phyloP scores from a whole-genome alignment of 345 rosid species.

The Salix udensis region DNA sequence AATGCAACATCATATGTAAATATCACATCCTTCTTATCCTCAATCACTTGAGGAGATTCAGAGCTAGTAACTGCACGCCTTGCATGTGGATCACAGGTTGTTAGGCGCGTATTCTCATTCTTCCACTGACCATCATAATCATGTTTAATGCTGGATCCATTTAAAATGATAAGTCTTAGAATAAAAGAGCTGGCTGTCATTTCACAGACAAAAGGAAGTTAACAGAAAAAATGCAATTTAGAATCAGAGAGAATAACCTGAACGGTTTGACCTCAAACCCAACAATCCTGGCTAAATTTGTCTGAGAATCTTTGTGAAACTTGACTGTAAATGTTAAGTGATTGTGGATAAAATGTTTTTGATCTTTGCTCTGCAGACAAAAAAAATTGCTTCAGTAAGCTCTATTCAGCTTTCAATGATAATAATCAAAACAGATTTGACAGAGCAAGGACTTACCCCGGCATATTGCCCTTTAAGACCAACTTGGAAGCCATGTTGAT shows the following conservation, averaged over 20 bases:
- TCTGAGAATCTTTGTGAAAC: conserved; percentile 59
- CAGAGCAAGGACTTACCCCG: conserved; percentile 41
- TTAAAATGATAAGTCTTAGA: conserved; percentile 15
- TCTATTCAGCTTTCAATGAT: neutral
- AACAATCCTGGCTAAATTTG: conserved; percentile 69
- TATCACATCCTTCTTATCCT: conserved; percentile 61
- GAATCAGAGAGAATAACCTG: conserved; percentile 44
- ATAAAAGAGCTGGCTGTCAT: neutral
- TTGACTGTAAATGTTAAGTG: conserved; percentile 72
- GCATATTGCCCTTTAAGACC: conserved; percentile 65
- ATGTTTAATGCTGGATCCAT: conserved; percentile 61
- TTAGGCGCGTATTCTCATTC: conserved; percentile 56
- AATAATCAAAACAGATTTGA: conserved; percentile 1
- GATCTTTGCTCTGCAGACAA: conserved; percentile 61
- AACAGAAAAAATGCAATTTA: neutral
- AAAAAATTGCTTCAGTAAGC: conserved; percentile 2
- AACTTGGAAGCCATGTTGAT: conserved; percentile 62
- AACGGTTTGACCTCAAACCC: conserved; percentile 92
- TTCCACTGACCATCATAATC: conserved; percentile 72
- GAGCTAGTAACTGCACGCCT: conserved; percentile 68
- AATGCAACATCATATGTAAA: conserved; percentile 88
- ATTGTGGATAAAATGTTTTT: conserved; percentile 77
- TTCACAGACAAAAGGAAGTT: neutral
- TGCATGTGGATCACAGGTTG: conserved; percentile 84
- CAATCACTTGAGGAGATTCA: conserved; percentile 83